These are phyloP conservation scores for Scedosporium minutisporum DNA, from an alignment of 2,329 filamentous ascomycete species.

Conservation along the genomic window DNA sequence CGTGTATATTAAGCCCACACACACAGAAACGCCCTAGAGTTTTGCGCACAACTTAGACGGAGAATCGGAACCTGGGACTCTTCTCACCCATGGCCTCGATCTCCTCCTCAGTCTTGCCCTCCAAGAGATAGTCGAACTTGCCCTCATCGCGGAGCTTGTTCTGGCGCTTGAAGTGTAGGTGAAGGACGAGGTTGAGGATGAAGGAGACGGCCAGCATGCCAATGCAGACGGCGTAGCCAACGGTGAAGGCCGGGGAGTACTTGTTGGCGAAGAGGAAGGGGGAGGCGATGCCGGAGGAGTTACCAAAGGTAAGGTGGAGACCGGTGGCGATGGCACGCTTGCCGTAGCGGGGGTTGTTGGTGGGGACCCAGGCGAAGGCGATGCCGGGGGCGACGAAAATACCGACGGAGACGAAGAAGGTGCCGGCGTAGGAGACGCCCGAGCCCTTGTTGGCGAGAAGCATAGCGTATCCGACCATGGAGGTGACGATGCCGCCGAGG, in stretches of 20 bases:
- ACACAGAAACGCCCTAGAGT: background rate
- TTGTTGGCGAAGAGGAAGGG: constrained; percentile 43
- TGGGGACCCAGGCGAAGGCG: constrained; percentile 32
- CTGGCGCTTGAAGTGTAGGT: constrained; percentile 19
- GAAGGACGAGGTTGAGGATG: constrained; percentile 17
- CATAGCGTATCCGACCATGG: constrained; percentile 50
- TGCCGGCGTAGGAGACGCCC: constrained; percentile 51
- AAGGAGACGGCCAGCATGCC: constrained; percentile 31
- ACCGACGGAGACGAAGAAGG: constrained; percentile 52
- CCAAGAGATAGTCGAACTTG: constrained; percentile 27
- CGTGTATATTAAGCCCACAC: background rate
- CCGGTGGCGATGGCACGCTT: constrained; percentile 55
- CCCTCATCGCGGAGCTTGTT: constrained; percentile 27
- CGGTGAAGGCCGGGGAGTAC: constrained; percentile 34
- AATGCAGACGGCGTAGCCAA: constrained; percentile 41
- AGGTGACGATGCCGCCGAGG: constrained; percentile 34
- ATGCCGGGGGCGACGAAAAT: constrained; percentile 36
- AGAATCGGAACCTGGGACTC: constrained; percentile 22
- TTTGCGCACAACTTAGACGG: constrained; percentile 9
- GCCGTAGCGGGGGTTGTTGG: constrained; percentile 53
- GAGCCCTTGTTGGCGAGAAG: constrained; percentile 44
- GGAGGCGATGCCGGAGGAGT: constrained; percentile 52
- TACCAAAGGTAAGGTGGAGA: constrained; percentile 51
- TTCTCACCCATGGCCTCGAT: constrained; percentile 32
- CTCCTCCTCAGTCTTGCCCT: constrained; percentile 30